Evolutionary conservation across 2,329 filamentous ascomycete genomes (phyloP).

Genomic region (Chaetoscypha palmicola): DNA sequence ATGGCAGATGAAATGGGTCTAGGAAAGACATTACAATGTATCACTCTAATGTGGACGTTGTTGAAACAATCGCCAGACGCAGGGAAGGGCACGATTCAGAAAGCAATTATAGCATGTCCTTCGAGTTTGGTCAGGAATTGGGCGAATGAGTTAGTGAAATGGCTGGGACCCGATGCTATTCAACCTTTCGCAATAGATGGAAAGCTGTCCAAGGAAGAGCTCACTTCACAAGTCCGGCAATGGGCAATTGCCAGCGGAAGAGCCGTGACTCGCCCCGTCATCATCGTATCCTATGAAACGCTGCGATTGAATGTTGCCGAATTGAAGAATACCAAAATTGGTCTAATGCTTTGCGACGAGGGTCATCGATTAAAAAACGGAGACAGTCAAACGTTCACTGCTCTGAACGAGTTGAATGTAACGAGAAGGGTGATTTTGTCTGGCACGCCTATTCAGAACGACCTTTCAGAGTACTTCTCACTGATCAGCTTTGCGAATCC

Average conservation of each 20-base stretch:
- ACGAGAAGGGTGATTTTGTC: constrained; percentile 88
- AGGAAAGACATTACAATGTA: constrained; percentile 95
- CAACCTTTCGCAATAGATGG: constrained; percentile 94
- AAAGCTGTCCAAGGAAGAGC: constrained; percentile 89
- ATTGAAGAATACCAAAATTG: constrained; percentile 83
- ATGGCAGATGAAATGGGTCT: constrained; percentile 99
- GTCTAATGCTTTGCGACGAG: constrained; percentile 90
- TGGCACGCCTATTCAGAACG: constrained; percentile 96
- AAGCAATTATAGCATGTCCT: constrained; percentile 93
- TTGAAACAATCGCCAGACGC: constrained; percentile 93
- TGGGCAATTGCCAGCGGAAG: constrained; percentile 93
- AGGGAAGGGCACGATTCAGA: constrained; percentile 90
- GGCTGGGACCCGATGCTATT: constrained; percentile 87
- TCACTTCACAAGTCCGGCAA: constrained; percentile 82
- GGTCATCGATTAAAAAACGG: constrained; percentile 95
- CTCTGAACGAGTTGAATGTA: constrained; percentile 84
- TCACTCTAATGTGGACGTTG: constrained; percentile 92
- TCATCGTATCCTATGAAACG: constrained; percentile 98
- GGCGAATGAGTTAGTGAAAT: constrained; percentile 95
- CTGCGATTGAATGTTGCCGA: constrained; percentile 85
- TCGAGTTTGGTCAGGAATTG: constrained; percentile 96
- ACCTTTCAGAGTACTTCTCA: constrained; percentile 95
- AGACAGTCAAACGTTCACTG: constrained; percentile 90
- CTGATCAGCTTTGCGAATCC: constrained; percentile 96
- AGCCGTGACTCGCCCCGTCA: constrained; percentile 79